Evolutionary conservation across 345 rosid genomes (phyloP).

Genomic region (Citrus mangshanensis): DNA sequence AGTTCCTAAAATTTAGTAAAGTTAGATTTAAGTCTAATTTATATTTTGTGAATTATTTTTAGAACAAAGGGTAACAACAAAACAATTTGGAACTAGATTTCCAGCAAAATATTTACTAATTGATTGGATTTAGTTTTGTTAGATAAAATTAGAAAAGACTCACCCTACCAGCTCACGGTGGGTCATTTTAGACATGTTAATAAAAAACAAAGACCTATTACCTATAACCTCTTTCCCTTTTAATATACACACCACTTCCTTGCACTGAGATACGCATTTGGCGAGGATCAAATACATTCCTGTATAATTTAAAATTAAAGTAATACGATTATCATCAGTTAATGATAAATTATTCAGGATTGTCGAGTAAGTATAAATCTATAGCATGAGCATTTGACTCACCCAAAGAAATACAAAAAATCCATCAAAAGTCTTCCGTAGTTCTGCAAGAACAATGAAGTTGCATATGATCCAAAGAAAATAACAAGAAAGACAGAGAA

Average conservation of each 20-base stretch:
- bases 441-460: constrained; percentile 55
- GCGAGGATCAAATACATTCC: constrained; percentile 98
- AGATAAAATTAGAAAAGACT: neutral
- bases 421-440: constrained; percentile 94
- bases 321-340: neutral
- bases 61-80: neutral
- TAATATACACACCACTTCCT: constrained; percentile 86
- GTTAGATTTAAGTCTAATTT: neutral
- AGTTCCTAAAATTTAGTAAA: too few relatives aligned
- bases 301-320: constrained; percentile 30
- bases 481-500: neutral
- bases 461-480: neutral
- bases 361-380: neutral
- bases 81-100: neutral
- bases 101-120: neutral
- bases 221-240: constrained; percentile 93
- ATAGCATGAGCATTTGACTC: constrained; percentile 33
- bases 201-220: constrained; percentile 28
- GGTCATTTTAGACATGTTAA: neutral
- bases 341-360: neutral
- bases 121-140: neutral
- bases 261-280: constrained; percentile 93
- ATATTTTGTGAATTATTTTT: too few relatives aligned
- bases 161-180: neutral
- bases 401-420: constrained; percentile 98